phyloP scores from a whole-genome alignment of 345 rosid genomes.

The Salix brachista region DNA sequence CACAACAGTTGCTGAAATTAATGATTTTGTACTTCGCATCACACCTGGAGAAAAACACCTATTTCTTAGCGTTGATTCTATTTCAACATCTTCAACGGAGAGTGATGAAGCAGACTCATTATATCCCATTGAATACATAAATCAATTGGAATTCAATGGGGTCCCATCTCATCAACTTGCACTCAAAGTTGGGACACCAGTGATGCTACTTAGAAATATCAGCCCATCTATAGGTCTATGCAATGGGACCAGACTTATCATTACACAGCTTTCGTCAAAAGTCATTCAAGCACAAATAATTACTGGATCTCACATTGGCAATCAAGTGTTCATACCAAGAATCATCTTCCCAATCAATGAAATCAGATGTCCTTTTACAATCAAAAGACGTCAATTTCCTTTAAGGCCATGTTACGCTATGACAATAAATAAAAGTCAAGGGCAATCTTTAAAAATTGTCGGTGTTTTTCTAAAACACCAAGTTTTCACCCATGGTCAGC shows the following conservation, averaged over 20 bases:
- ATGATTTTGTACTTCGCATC: not conserved
- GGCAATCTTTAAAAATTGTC: not conserved
- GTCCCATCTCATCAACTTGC: not conserved
- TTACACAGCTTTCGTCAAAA: not conserved
- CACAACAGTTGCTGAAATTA: not conserved
- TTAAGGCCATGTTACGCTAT: not conserved
- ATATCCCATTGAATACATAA: conserved; percentile 11
- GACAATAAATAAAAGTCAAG: not conserved
- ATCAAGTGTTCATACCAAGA: not conserved
- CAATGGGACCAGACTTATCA: conserved; percentile 2
- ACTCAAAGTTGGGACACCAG: conserved; percentile 1
- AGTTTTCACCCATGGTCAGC: not conserved
- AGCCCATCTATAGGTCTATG: not conserved
- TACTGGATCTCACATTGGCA: not conserved
- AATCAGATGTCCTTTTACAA: not conserved
- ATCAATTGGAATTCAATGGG: not conserved
- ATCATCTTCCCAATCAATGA: not conserved
- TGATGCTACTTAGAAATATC: conserved; percentile 8
- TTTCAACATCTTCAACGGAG: not conserved
- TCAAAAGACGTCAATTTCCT: not conserved
- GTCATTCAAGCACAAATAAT: not conserved
- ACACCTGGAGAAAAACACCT: not conserved
- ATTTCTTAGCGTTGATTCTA: not conserved
- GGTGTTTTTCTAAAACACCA: not conserved
- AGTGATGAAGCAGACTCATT: not conserved